Evolutionary conservation across 352 stramenopile genomes (phyloP), one percentile per base, ranked within the genome.

Genomic region (Thalassiosira tumida): DNA sequence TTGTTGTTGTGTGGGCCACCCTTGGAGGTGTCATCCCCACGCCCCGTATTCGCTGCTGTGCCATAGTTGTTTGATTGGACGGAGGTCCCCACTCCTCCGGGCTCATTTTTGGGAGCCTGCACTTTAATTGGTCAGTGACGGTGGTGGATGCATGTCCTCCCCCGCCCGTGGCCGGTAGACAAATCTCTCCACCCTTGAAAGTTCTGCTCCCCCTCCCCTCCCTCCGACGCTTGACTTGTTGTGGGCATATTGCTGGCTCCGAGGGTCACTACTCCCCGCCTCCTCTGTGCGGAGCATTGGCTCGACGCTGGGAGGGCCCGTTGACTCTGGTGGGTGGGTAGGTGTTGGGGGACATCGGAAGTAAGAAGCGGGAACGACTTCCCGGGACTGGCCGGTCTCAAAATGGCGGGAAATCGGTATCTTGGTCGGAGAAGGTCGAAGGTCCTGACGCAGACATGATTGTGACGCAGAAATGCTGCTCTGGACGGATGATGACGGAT

Each of bases 91-190:
- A 69, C n/a, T 10, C 59, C 59, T 69, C 59, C 59, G 59, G 59
- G 59, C 59, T 69, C 26, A 69, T 69, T 33, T 69, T 69, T 69
- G 59, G 59, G 26, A 69, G 59, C 59, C 59, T 69, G 59, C 59
- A 69, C 59, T 13, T 33, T 13, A 33, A 69, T 69, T 69, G 59
- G 26, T 69, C 15, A 26, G 59, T 69, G 59, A 26, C n/a, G 59
- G 59, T 69, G 59, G 59, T 33, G 59, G 10, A 69, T 69, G 47
- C 47, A 21, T 21, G n/a, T n/a, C 47, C 47, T 54, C 47, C 47
- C 47, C 47, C 47, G 21, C 47, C 47, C 47, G 47, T 54, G 47
- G 47, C 47, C 47, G 47, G 47, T 54, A 54, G 21, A 54, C 47
- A 10, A 10, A 21, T 21, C 21, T 54, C 21, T 7, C 47, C 47